Evolutionary conservation across 305 asterid species (phyloP), one percentile per base, ranked within the genome.

Genomic region (Fraxinus dipetala): DNA sequence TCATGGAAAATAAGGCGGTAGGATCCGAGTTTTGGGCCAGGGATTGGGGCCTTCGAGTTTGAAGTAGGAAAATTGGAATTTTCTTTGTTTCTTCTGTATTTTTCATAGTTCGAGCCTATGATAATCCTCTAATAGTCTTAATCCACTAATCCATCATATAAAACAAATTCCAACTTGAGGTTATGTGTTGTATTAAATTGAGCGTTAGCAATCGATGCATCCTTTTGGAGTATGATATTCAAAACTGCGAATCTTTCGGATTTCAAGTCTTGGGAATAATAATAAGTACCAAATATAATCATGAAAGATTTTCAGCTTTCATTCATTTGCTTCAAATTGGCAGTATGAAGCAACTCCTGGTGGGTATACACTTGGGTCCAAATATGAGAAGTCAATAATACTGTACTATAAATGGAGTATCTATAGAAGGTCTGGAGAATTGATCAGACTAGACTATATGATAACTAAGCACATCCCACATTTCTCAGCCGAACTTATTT

Each of bases 361-460:
- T 63, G 76, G 59, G 48, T 85, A n/a, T 80, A 59, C 32, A 67
- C 40, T 48, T 69, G 67, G 18, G 36, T 74, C 20, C 72, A 75
- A 75, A 26, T 24, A 3, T 40, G 18, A 63, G 79, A 78, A 78
- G 45, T 78, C 20, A 6, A 38, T 28, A 51, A 36, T 72, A 35
- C 76, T 31, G 7, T 72, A 1, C 48, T 14, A 45, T 78, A 28
- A 38, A 26, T 67, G 14, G 54, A 83, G 35, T 45, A 54, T 30
- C 72, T 24, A 22, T 51, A 45, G 76, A 48, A n/a, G 63, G 72
- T 22, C 77, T 77, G 80, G 43, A 74, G 72, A 63, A 22, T 61
- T 7, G 48, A 14, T 83, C 13, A 38, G 1, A 56, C 22, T 35
- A 59, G 30, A 20, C 69, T 77, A 30, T 13, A 2, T 31, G 76